phyloP scores from a whole-genome alignment of 768 basidiomycete species.

The Cantharellus cinnabarinus region DNA sequence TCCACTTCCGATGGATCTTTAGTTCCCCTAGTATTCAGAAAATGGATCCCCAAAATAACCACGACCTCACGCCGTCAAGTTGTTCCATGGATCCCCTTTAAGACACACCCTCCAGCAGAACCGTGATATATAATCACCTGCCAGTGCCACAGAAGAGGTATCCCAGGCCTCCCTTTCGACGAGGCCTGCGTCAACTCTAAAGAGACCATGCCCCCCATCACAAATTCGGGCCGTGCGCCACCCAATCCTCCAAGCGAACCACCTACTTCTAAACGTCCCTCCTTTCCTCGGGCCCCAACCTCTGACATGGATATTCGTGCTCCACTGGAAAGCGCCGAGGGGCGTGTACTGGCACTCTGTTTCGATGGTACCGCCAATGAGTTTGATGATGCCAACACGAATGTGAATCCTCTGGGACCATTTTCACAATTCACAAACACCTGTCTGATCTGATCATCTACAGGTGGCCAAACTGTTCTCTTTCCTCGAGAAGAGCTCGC shows the following conservation, averaged over 20 bases:
- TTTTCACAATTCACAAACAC: no score
- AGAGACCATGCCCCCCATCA: not conserved
- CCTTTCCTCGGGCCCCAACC: not conserved
- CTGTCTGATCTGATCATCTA: no score
- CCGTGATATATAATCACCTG: no score
- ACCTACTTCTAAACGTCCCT: not conserved
- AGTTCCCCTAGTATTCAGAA: no score
- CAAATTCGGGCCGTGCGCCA: not conserved
- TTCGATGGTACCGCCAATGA: slow-evolving; percentile 39
- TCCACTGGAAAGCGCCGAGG: not conserved
- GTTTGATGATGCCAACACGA: slow-evolving; percentile 21
- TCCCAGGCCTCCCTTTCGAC: no score
- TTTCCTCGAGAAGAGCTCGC: slow-evolving; percentile 38
- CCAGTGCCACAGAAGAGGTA: no score
- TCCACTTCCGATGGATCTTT: no score
- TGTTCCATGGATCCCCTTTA: no score
- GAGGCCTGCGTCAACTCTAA: no score
- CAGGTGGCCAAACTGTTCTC: slow-evolving; percentile 37
- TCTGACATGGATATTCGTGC: not conserved
- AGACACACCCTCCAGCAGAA: no score
- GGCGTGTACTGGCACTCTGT: slow-evolving; percentile 29
- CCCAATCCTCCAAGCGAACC: not conserved
- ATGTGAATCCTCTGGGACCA: slow-evolving; percentile 18
- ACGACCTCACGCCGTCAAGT: no score
- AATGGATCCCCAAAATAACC: no score